Evolutionary conservation across 305 asterid species (phyloP), one percentile per base, ranked within the genome.

Genomic region (Nicotiana rustica): DNA sequence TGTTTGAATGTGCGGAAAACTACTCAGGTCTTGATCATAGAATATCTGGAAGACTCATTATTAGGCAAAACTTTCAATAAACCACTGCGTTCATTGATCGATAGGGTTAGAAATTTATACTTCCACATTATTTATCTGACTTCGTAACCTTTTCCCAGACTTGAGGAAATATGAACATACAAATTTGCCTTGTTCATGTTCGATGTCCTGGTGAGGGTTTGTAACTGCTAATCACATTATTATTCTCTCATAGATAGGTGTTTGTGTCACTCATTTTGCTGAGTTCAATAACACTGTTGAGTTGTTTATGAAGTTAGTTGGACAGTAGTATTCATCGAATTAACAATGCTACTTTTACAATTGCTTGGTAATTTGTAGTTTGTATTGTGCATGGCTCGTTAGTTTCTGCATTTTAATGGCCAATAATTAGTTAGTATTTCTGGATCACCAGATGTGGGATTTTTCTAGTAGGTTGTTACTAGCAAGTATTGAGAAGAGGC

Each of bases 101-200:
- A 25, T 64, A 64, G 29, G 21, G 18, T 18, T 19, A 9, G 60
- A 71, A 44, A 57, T 44, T 71, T 44, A 31, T 71, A 44, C 19
- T 68, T 70, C 35, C 78, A 44, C 21, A n/a, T 73, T 49, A 12
- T 64, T 21, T 29, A 21, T 64, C n/a, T 64, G 69, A 64, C 36
- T 1, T 64, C 9, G 9, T 4, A 12, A 25, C 69, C n/a, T 64
- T 21, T 9, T 3, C 3, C 67, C 69, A 12, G 2, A 64, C 65
- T 17, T 2, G 62, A 57, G 18, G n/a, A 17, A n/a, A 7, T 59
- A 59, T 12, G 38, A 25, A 25, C 36, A 25, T 10, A 25, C 68
- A 64, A 12, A 25, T 10, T 64, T 33, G 69, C 38, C 5, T 10
- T 64, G 69, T 29, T 25, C 15, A 10, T 25, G 31, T 5, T 55